Base-by-base conservation (phyloP, 2,329 filamentous ascomycete species). In the Alternaria sp. region DNA sequence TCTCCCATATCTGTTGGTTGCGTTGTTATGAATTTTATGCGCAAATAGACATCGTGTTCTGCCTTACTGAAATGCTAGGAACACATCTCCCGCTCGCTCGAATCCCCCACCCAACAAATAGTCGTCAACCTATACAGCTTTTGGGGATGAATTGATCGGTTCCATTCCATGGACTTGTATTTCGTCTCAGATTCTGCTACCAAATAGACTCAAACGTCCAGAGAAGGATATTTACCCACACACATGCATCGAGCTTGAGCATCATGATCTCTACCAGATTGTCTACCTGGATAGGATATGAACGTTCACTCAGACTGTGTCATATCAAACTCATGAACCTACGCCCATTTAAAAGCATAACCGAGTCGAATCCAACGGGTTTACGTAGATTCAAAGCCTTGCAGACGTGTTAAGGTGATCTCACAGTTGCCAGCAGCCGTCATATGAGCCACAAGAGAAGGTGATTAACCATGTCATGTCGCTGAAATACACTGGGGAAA, bases 31-130 rank as follows among this genome's bases (percentile, higher is more conserved):
- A 17, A 40, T 40, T 40, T n/a, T 3, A 36, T 40, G 36, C 15
- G 5, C n/a, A 40, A 40, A 3, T 40, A 40, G 36, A 11, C 15
- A 5, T 40, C 1, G 15, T 40, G 36, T 17, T 17, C 17, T 40
- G 15, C 3, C 36, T 40, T 17, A 8, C n/a, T 11, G 17, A 40
- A 11, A 40, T 40, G 1, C n/a, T 17, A 40, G 15, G 2, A 1
- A 2, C 7, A 9, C 15, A n/a, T n/a, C 1, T 10, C 32, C 13
- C 15, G 1, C 32, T 4, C 3, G 5, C 7, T n/a, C 1, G 17
- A 1, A n/a, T 10, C 15, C 32, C 15, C 32, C 36, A 40, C n/a
- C 15, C n/a, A 17, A 9, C 8, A 17, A 9, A 3, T 5, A 15
- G 5, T 17, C 15, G 15, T 3, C 36, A 11, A 17, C n/a, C 5